phyloP scores from a whole-genome alignment of 108 stramenopile species.

The Skeletonema tropicum region DNA sequence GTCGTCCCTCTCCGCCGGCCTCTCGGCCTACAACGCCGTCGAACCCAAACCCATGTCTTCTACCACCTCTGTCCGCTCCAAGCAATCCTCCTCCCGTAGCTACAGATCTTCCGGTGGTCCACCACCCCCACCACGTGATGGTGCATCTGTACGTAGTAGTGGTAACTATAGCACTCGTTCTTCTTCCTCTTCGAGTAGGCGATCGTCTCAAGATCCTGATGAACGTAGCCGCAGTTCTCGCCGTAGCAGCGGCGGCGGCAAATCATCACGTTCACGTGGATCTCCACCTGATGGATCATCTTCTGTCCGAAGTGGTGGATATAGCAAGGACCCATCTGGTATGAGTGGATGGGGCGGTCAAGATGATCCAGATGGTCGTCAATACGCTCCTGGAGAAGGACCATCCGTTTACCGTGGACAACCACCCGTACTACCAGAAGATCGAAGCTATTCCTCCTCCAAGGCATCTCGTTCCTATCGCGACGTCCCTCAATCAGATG shows the following conservation, averaged over 20 bases:
- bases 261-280: neutral
- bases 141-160: conserved; percentile 9
- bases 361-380: no score
- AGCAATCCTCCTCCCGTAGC: conserved; percentile 8
- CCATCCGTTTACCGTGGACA: neutral
- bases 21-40: conserved; percentile 47
- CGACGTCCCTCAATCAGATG: conserved; percentile 18
- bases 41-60: conserved; percentile 32
- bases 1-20: conserved; percentile 42
- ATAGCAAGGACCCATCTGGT: neutral
- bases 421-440: neutral
- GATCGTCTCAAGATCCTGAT: conserved; percentile 7
- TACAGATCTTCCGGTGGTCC: neutral
- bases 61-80: neutral
- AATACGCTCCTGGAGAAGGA: neutral
- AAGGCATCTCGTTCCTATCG: conserved; percentile 19
- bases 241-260: neutral
- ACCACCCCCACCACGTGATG: conserved; percentile 14
- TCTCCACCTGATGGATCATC: conserved; percentile 4
- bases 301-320: neutral
- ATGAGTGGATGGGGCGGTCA: no score
- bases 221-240: conserved; percentile 8
- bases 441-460: conserved; percentile 5
- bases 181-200: neutral
- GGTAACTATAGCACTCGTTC: no score